phyloP scores from a whole-genome alignment of 1,139 yeast species.

The Protomyces pachydermus region DNA sequence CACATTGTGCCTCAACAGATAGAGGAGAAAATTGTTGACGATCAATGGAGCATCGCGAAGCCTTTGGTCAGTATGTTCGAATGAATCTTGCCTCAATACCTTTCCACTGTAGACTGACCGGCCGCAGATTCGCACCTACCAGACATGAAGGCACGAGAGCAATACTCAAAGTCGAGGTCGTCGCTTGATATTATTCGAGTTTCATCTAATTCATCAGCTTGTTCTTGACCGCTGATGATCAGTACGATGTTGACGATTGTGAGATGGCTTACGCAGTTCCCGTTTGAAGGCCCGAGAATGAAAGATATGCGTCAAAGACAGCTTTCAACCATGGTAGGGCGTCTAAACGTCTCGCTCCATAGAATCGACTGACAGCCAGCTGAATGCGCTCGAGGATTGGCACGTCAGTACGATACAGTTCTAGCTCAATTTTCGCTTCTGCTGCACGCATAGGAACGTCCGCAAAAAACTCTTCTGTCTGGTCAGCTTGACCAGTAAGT shows the following conservation, averaged over 20 bases:
- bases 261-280: not conserved
- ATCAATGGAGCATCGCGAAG: conserved; percentile 16
- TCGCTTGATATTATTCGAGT: not conserved
- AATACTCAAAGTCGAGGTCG: conserved; percentile 9
- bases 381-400: conserved; percentile 13
- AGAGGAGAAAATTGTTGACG: conserved; percentile 18
- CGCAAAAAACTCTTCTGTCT: conserved; percentile 13
- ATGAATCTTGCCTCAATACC: not conserved
- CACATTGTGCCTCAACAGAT: conserved; percentile 6
- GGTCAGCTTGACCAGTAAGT: not conserved
- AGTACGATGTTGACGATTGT: not conserved
- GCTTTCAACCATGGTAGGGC: conserved; percentile 4
- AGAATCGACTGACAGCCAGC: conserved; percentile 7
- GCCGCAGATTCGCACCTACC: conserved; percentile 8
- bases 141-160: conserved; percentile 15
- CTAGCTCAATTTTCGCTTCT: not conserved
- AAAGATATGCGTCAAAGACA: conserved; percentile 18
- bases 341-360: conserved; percentile 3
- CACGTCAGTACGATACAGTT: not conserved
- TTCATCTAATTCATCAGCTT: not conserved
- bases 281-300: conserved; percentile 2
- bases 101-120: not conserved
- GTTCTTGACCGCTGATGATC: not conserved
- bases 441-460: conserved; percentile 9
- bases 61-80: not conserved